A percentile compares a stretch with the other conserved stretches of the same genome.
These are phyloP conservation scores for Solanum medicagineum DNA, from an alignment of 257 asterid genomes.

Conservation along the genomic window DNA sequence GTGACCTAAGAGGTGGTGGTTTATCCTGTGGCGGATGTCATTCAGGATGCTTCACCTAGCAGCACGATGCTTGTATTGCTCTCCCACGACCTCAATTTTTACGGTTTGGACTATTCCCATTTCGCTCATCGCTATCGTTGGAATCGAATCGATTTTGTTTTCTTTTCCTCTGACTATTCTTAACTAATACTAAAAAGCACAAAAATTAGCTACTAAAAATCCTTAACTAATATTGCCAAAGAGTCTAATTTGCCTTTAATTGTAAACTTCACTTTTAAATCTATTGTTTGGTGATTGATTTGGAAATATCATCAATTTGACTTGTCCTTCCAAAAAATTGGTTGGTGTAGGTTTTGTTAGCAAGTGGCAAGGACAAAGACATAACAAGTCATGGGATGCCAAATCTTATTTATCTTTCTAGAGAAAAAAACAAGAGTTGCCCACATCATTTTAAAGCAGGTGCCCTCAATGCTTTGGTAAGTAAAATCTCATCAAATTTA, in stretches of 20 bases:
- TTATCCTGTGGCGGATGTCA: too few relatives aligned
- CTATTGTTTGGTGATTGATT: neutral
- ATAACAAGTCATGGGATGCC: conserved; percentile 35
- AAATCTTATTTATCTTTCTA: conserved; percentile 49
- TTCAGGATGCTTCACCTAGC: too few relatives aligned
- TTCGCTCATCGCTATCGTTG: too few relatives aligned
- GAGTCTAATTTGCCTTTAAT: neutral
- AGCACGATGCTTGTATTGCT: too few relatives aligned
- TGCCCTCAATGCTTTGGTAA: conserved; percentile 69
- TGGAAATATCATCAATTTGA: neutral
- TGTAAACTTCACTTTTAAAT: neutral
- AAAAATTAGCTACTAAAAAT: too few relatives aligned
- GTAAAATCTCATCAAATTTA: too few relatives aligned
- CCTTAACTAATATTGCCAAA: neutral
- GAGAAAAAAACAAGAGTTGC: conserved; percentile 39
- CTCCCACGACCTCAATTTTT: too few relatives aligned
- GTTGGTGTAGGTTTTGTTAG: conserved; percentile 29
- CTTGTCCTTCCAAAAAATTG: neutral
- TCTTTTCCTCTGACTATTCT: too few relatives aligned
- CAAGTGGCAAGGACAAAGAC: conserved; percentile 27
- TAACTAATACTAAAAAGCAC: too few relatives aligned
- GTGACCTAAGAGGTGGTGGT: too few relatives aligned
- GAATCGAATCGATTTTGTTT: too few relatives aligned
- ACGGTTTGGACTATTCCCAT: too few relatives aligned
- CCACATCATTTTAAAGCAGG: conserved; percentile 77